Conservation (phyloP, 164 flowering plant species). For the Tetracentron sinense region DNA sequence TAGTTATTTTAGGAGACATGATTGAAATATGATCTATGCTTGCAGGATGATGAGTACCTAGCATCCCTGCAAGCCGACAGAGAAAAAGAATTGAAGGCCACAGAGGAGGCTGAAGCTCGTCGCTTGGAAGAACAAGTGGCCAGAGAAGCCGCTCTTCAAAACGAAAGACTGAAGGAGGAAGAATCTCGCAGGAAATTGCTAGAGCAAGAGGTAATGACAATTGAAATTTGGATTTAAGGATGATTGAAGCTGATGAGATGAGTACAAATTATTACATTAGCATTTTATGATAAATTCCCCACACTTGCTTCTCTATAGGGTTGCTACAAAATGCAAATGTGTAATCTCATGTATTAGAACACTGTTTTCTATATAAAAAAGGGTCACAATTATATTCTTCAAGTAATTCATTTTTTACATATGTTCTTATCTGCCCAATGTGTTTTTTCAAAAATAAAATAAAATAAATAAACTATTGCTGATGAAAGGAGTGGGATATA, state of each 20-base stretch:
- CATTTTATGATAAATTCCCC: too few species aligned
- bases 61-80: conserved; percentile 90
- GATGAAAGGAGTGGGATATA: background rate
- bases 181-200: conserved; percentile 57
- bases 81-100: conserved; percentile 79
- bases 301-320: background rate
- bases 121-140: conserved; percentile 50
- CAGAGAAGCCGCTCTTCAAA: conserved; percentile 62
- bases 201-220: conserved; percentile 66
- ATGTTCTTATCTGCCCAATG: background rate
- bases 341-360: background rate
- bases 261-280: too few species aligned
- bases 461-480: background rate
- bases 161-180: conserved; percentile 61
- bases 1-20: background rate
- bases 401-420: background rate
- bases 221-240: background rate
- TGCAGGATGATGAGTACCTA: conserved; percentile 92
- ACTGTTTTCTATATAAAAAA: background rate
- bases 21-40: conserved; percentile 2
- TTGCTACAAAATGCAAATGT: background rate
- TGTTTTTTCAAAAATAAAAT: too few species aligned
- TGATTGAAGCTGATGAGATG: too few species aligned
- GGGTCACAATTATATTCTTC: background rate
- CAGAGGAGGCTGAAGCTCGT: conserved; percentile 65